Evolutionary conservation across 768 basidiomycete genomes (phyloP), one percentile per base, ranked within the genome.

Genomic region (Solioccasus polychromus): DNA sequence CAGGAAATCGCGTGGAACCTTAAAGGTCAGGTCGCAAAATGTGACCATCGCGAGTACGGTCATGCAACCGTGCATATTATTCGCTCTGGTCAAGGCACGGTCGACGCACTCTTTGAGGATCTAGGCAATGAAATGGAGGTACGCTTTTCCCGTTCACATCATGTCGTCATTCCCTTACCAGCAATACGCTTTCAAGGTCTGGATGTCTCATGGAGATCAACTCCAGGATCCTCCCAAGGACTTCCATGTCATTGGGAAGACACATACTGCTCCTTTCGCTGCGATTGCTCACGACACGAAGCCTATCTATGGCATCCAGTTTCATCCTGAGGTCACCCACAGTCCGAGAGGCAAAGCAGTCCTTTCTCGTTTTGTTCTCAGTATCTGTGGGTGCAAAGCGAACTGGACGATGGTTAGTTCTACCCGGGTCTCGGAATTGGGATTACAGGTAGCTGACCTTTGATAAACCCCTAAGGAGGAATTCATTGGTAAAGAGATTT

Each of bases 191-290:
- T n/a, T n/a, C n/a, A n/a, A 98, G 95, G 95, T 98, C 39, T 98
- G 96, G 96, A 98, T 98, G 96, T 97, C 95, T 15, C 96, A 99
- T 63, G 93, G 94, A 10, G 96, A 98, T 68, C 92, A 95, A 53
- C 77, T 98, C 26, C 86, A 83, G 22, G 79, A 75, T 39, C 78
- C 87, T 2, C 96, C 95, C 14, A 69, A 82, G 0, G 73, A 85
- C 57, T 99, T 96, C 69, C 83, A 89, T 59, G 79, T 87, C 54
- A 90, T 98, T 54, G 95, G 92, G 7, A 76, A 78, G 37, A 99
- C 96, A 0, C 68, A 77, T 15, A 85, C 85, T 1, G 93, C 95
- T 0, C 95, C 95, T 1, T 98, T 75, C 62, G 94, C 94, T 10
- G 94, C 94, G 2, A 81, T 98, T 51, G 92, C 92, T 7, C 96